Conservation (phyloP, 495 filamentous ascomycete species). For the Evernia prunastri region DNA sequence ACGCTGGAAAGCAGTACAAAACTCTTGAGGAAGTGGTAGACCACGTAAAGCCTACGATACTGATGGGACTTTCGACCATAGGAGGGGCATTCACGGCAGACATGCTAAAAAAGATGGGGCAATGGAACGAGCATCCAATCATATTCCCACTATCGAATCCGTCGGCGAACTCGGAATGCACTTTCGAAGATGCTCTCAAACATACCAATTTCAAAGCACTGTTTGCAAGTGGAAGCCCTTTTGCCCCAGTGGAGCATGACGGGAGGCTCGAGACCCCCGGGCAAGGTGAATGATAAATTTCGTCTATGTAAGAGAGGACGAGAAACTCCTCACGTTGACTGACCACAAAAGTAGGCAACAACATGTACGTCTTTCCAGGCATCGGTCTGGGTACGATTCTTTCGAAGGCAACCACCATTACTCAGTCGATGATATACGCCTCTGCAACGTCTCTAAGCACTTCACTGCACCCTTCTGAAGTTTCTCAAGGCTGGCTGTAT, state of each 20-base stretch:
- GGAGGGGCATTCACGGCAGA: conserved; percentile 89
- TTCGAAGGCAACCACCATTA: conserved; percentile 78
- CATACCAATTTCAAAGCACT: conserved; percentile 85
- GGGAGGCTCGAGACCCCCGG: conserved; percentile 68
- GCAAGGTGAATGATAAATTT: conserved; percentile 52
- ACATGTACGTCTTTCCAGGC: conserved; percentile 96
- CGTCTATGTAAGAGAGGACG: background rate
- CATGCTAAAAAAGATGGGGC: conserved; percentile 76
- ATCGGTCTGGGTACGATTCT: conserved; percentile 94
- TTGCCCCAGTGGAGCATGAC: conserved; percentile 60
- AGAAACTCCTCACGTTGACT: background rate
- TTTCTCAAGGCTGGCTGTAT: conserved; percentile 78
- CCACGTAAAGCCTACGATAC: conserved; percentile 85
- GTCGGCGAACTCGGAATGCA: conserved; percentile 92
- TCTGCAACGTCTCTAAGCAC: conserved; percentile 71
- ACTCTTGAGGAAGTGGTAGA: conserved; percentile 89
- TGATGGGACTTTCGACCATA: conserved; percentile 91
- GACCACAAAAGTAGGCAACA: conserved; percentile 46
- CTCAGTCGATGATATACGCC: conserved; percentile 90
- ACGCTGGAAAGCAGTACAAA: conserved; percentile 83
- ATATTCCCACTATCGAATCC: conserved; percentile 95
- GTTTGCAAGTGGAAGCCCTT: conserved; percentile 93
- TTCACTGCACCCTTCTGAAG: conserved; percentile 71
- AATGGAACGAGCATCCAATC: conserved; percentile 73
- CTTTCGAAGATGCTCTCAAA: conserved; percentile 82